A percentile compares a stretch with the other conserved stretches of the same genome.
Evolutionary conservation across 345 rosid species (phyloP).

Genomic region (Euphorbia tirucalli): DNA sequence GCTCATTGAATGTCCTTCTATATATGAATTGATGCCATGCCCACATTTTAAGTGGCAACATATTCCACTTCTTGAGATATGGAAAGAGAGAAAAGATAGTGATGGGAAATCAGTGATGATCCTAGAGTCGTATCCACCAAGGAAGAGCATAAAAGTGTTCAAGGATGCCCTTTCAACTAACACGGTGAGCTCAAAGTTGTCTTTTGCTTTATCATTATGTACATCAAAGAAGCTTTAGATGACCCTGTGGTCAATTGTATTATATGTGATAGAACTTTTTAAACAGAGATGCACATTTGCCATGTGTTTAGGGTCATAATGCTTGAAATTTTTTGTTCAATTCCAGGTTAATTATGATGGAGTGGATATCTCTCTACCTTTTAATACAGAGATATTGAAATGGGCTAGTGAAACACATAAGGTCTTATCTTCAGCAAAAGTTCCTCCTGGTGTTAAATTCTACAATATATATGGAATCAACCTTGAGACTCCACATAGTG

Average conservation of each 20-base stretch:
- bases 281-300: constrained; percentile 10
- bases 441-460: constrained; percentile 83
- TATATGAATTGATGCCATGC: constrained; percentile 81
- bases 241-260: no score
- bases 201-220: constrained; percentile 2
- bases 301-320: constrained; percentile 6
- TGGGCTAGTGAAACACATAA: constrained; percentile 73
- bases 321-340: not conserved
- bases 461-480: constrained; percentile 85
- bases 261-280: no score
- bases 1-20: constrained; percentile 89
- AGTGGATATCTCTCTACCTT: constrained; percentile 62
- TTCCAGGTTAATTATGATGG: constrained; percentile 68
- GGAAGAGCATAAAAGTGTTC: constrained; percentile 55
- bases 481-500: constrained; percentile 87
- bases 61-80: constrained; percentile 60
- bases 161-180: constrained; percentile 68
- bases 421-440: constrained; percentile 56
- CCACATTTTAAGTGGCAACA: constrained; percentile 67
- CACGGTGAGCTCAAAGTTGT: constrained; percentile 44
- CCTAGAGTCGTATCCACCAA: constrained; percentile 64
- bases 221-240: not conserved
- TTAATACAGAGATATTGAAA: constrained; percentile 77
- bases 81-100: constrained; percentile 59
- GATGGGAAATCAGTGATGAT: constrained; percentile 46